These are phyloP conservation scores for Phyllosticta paracitricarpa DNA, from an alignment of 2,329 filamentous ascomycete genomes.

Conservation along the genomic window DNA sequence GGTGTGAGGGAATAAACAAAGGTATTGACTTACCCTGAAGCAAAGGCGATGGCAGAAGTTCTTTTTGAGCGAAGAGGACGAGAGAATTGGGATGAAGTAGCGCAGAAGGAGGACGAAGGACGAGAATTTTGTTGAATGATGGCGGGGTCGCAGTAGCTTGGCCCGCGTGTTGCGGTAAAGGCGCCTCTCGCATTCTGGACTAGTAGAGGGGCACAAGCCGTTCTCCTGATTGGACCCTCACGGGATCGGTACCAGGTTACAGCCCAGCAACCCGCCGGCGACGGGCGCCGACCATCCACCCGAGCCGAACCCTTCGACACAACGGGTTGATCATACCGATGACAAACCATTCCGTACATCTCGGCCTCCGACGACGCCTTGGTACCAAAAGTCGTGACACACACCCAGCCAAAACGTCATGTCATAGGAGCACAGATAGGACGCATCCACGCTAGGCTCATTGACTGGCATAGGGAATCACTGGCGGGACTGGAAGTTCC, in stretches of 20 bases:
- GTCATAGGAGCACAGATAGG: too few species aligned
- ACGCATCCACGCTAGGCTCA: too few species aligned
- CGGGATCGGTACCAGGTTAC: neutral
- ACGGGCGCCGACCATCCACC: neutral
- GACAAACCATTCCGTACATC: too few species aligned
- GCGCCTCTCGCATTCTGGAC: neutral
- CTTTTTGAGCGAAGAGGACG: too few species aligned
- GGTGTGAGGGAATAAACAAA: neutral
- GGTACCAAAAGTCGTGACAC: too few species aligned
- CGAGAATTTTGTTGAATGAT: slow-evolving; percentile 9
- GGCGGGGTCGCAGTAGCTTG: slow-evolving; percentile 5
- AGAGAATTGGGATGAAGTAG: neutral
- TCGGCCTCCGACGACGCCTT: too few species aligned
- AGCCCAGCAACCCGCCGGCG: neutral
- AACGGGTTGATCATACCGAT: too few species aligned
- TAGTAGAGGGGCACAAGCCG: neutral
- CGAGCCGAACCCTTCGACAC: neutral
- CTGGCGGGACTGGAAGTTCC: too few species aligned
- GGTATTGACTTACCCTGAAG: slow-evolving; percentile 6
- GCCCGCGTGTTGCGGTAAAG: neutral
- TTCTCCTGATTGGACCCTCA: neutral
- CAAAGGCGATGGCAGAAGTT: neutral
- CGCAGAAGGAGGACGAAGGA: neutral
- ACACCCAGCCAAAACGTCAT: too few species aligned
- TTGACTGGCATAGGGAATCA: too few species aligned